Percentiles rank a stretch among this genome's conserved stretches.
Conservation (phyloP, 768 basidiomycete genomes). For the Leccinum sublutescens region DNA sequence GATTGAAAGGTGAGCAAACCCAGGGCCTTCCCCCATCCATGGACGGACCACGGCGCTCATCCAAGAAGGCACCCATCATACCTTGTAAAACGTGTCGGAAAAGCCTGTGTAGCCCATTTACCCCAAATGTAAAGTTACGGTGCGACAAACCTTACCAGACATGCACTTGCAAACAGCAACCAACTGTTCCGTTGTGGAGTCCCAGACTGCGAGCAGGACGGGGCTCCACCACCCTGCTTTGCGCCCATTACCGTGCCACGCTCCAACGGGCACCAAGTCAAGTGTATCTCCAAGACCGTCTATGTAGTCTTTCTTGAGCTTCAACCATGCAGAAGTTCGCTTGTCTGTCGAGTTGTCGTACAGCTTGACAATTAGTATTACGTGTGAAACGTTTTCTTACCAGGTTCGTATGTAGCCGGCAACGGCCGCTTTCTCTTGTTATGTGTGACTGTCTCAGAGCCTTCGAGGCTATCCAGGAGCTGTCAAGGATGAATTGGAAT, state of each 20-base stretch:
- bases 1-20: constrained; percentile 24
- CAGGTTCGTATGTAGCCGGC: constrained; percentile 83
- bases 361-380: neutral
- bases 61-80: constrained; percentile 18
- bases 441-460: constrained; percentile 33
- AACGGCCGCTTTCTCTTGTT: constrained; percentile 59
- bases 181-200: constrained; percentile 55
- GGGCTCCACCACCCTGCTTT: constrained; percentile 95
- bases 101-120: constrained; percentile 53
- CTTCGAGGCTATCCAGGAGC: constrained; percentile 62
- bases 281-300: constrained; percentile 73
- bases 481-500: constrained; percentile 28
- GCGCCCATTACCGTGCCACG: constrained; percentile 88
- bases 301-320: constrained; percentile 92
- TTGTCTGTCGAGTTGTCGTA: constrained; percentile 51
- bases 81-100: constrained; percentile 80
- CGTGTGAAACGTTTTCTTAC: constrained; percentile 31
- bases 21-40: neutral
- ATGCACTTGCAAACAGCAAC: constrained; percentile 90
- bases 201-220: constrained; percentile 75
- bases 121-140: neutral
- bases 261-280: constrained; percentile 71
- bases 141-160: constrained; percentile 54
- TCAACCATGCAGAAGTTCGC: constrained; percentile 83
- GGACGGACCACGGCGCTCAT: neutral